Evolutionary conservation across 192 early-diverging fungal genomes (phyloP).

Genomic region (Coemansia sp.): DNA sequence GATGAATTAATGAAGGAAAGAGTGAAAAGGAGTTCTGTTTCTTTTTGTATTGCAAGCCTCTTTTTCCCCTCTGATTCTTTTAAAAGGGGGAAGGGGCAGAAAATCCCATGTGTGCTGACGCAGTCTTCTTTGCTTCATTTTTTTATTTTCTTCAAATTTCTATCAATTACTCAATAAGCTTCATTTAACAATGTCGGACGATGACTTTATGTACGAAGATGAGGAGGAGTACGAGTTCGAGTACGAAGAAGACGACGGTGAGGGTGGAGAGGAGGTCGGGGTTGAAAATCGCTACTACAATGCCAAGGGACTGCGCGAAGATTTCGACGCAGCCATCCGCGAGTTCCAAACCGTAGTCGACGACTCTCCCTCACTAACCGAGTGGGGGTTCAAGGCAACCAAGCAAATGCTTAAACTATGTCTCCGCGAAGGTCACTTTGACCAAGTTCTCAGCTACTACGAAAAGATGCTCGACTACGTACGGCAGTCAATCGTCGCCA

Average conservation of each 20-base stretch:
- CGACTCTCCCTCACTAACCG: slow-evolving; percentile 19
- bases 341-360: slow-evolving; percentile 29
- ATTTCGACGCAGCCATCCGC: slow-evolving; percentile 21
- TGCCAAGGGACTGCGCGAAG: slow-evolving; percentile 45
- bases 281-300: slow-evolving; percentile 55
- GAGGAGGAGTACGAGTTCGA: slow-evolving; percentile 43
- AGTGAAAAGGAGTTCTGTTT: not conserved
- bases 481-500: slow-evolving; percentile 21
- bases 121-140: not conserved
- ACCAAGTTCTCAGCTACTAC: slow-evolving; percentile 24
- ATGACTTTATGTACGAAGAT: slow-evolving; percentile 53
- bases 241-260: slow-evolving; percentile 45
- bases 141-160: not conserved
- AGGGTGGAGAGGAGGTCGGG: slow-evolving; percentile 21
- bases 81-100: not conserved
- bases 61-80: not conserved
- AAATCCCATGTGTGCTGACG: not conserved
- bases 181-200: slow-evolving; percentile 41
- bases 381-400: slow-evolving; percentile 54
- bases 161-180: not conserved
- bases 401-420: slow-evolving; percentile 47
- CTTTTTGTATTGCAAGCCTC: not conserved
- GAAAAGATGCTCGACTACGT: slow-evolving; percentile 40
- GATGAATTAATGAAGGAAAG: not conserved
- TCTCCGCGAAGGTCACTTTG: slow-evolving; percentile 16